Evolutionary conservation across 2,329 filamentous ascomycete genomes (phyloP), one percentile per base, ranked within the genome.

Genomic region (Colletotrichum spaethianum): DNA sequence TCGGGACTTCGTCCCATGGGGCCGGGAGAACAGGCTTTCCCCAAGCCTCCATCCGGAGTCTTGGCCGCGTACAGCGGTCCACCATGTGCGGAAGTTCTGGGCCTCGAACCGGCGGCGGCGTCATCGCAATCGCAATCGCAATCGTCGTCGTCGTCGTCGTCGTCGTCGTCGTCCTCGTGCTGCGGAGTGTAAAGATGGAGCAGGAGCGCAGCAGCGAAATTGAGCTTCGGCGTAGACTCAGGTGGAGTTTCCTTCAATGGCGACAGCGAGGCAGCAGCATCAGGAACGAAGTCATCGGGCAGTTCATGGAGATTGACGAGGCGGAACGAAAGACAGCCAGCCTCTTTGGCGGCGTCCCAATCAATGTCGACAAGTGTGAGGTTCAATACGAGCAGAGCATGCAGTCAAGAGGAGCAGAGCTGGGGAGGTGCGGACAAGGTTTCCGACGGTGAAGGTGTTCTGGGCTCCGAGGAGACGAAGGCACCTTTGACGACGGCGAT

Each of bases 1-100:
- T 5, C 20, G 31, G 20, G n/a, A 23, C 2, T 56, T 36, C 33
- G n/a, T 56, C 53, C 6, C 31, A 56, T 38, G 20, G 33, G 23
- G 20, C 31, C 18, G 31, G 8, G 52, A 16, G 53, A 56, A 38
- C 31, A 56, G 53, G 53, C 53, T 38, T 56, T 56, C 53, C 53
- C 31, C 20, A 56, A 36, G 53, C 53, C 20, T 6, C 18, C 8
- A 18, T 53, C 23, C 50, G 31, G 31, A 53, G 12, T 14, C 28
- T n/a, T 31, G 50, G 14, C 50, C 50, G 28, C 18, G 50, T n/a
- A 31, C 50, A 16, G n/a, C 50, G 28, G 50, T 33, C 50, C 18
- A 33, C 28, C 23, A 4, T 28, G 8, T 28, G 28, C 18, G 7
- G 50, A 31, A 6, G 50, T 20, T 20, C 18, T 20, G 3, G 50